A percentile compares a stretch with the other conserved stretches of the same genome.
phyloP scores from a whole-genome alignment of 805 yeast genomes.

The Metschnikowia hibisci region DNA sequence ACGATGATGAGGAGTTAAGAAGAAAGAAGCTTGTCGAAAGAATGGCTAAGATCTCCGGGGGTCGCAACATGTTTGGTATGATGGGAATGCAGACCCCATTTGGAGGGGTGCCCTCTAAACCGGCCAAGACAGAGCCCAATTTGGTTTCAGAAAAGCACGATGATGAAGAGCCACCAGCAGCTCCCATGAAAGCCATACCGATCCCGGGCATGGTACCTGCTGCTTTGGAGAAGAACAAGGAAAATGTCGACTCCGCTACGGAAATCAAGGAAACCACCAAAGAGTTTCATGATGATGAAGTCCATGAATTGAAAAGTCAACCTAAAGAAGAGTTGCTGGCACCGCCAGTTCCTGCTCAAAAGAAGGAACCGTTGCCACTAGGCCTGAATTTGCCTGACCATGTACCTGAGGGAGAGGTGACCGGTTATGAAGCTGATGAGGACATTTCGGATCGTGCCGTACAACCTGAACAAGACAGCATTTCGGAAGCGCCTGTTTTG shows the following conservation, averaged over 20 bases:
- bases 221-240: neutral
- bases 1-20: conserved; percentile 72
- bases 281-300: too few species aligned
- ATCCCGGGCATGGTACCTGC: conserved; percentile 12
- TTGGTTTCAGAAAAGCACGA: conserved; percentile 5
- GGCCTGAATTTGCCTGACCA: neutral
- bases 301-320: too few species aligned
- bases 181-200: conserved; percentile 9
- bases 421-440: conserved; percentile 74
- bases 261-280: too few species aligned
- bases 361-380: neutral
- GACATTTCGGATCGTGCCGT: conserved; percentile 31
- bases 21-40: conserved; percentile 79
- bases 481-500: too few species aligned
- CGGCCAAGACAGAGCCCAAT: conserved; percentile 11
- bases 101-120: conserved; percentile 21
- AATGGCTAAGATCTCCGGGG: conserved; percentile 95
- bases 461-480: neutral
- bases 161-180: neutral
- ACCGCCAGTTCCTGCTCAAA: too few species aligned
- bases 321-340: too few species aligned
- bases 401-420: conserved; percentile 26
- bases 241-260: too few species aligned
- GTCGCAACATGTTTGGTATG: conserved; percentile 75
- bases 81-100: conserved; percentile 49